These are phyloP conservation scores for Mycosphaerelloides madeirae DNA, from an alignment of 2,329 filamentous ascomycete species.

Conservation along the genomic window DNA sequence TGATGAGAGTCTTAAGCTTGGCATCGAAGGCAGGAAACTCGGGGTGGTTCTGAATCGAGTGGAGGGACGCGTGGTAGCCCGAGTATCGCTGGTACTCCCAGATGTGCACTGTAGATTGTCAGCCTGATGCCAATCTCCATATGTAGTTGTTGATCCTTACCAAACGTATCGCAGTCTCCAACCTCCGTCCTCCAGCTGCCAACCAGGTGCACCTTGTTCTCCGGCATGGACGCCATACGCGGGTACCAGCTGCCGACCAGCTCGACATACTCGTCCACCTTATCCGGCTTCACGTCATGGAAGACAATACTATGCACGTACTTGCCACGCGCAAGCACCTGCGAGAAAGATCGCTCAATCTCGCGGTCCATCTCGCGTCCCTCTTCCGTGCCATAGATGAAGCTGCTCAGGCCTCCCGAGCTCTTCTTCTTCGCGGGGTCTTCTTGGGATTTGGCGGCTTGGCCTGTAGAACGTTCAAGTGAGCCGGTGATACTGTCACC, in stretches of 20 bases:
- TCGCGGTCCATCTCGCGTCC: slow-evolving; percentile 90
- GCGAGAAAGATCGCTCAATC: slow-evolving; percentile 92
- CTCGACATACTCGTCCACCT: slow-evolving; percentile 88
- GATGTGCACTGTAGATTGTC: slow-evolving; percentile 72
- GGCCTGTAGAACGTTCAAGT: slow-evolving; percentile 51
- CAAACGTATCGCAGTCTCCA: slow-evolving; percentile 93
- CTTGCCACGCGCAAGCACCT: slow-evolving; percentile 90
- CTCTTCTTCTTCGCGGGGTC: slow-evolving; percentile 59
- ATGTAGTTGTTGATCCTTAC: slow-evolving; percentile 47
- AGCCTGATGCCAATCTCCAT: neutral
- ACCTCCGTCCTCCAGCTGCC: slow-evolving; percentile 98
- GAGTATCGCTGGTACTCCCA: slow-evolving; percentile 99
- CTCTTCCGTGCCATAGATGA: slow-evolving; percentile 97
- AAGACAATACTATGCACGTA: slow-evolving; percentile 98
- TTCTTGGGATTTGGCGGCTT: slow-evolving; percentile 57
- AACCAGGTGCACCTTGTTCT: slow-evolving; percentile 93
- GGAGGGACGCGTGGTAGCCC: slow-evolving; percentile 87
- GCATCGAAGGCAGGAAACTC: slow-evolving; percentile 79
- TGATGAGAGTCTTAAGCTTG: slow-evolving; percentile 81
- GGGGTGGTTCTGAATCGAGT: slow-evolving; percentile 76
- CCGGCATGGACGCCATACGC: slow-evolving; percentile 72
- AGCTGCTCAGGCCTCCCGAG: slow-evolving; percentile 62
- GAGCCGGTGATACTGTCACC: slow-evolving; percentile 53
- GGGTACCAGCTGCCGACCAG: slow-evolving; percentile 91
- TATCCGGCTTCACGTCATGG: slow-evolving; percentile 91